Conservation (phyloP, 176 grass and related monocot genomes). For the Coix lacrymajobi region DNA sequence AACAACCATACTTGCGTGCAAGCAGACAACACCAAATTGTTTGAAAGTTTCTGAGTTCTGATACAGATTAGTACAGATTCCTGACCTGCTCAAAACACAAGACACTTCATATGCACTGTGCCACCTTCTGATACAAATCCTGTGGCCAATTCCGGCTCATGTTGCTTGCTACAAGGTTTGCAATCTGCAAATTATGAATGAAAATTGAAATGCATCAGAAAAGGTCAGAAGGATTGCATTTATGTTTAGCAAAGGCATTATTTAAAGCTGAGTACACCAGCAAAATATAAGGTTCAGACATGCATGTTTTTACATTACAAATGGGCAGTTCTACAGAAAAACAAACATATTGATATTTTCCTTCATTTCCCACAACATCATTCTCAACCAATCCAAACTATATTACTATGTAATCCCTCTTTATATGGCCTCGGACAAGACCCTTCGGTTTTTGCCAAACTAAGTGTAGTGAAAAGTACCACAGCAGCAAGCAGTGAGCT, state of each 20-base stretch:
- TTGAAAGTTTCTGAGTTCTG: background rate
- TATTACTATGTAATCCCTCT: background rate
- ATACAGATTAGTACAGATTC: background rate
- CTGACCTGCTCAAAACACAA: constrained; percentile 9
- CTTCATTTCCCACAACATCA: background rate
- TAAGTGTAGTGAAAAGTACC: background rate
- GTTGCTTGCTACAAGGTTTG: constrained; percentile 83
- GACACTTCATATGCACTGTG: constrained; percentile 63
- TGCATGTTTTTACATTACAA: background rate
- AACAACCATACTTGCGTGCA: background rate
- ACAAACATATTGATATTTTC: background rate
- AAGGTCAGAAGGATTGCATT: background rate
- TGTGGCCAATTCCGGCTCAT: constrained; percentile 89
- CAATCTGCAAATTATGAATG: constrained; percentile 55
- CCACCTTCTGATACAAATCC: constrained; percentile 92
- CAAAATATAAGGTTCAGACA: background rate
- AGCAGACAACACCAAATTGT: background rate
- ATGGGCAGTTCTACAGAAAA: background rate
- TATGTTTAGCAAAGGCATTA: background rate
- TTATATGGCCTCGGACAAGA: background rate
- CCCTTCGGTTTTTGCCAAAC: background rate
- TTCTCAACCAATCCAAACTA: background rate
- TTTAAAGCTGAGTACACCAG: background rate
- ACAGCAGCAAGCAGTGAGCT: background rate
- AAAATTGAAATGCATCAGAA: constrained; percentile 30